Evolutionary conservation across 1,284 basidiomycete species (phyloP), one percentile per base, ranked within the genome.

Genomic region (Anthracocystis walkeri): DNA sequence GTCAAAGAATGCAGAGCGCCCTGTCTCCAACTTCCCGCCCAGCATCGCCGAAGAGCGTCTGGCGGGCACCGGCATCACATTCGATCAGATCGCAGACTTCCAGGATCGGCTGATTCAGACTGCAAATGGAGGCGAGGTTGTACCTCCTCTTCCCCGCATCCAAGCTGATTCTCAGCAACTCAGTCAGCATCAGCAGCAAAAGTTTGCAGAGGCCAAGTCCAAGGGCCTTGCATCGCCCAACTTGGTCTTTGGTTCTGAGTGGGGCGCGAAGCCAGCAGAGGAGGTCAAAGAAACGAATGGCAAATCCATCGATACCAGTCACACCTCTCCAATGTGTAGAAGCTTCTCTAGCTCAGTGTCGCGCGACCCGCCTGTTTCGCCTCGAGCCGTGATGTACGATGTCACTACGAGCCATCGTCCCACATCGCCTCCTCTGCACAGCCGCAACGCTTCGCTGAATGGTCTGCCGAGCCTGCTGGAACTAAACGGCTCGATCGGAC

Each of bases 391-490:
- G 38, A 77, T 78, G 79, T 82, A 82, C 66, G 81, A 82, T 40
- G 81, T 82, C 31, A 82, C 81, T 11, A 70, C 73, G 12, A 79
- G 77, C 35, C 81, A 82, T 48, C 71, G 81, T 10, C 81, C 81
- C 18, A 81, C 75, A 1, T 82, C 81, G 12, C 79, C 79, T 4
- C 67, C 79, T 7, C 55, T 77, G 20, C 66, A 74, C 40, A 64
- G 66, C 12, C 64, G 65, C 29, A 71, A 63, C 20, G 62, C 62
- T 6, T 70, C 75, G 29, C 51, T 70, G 21, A 77, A 42, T 33
- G 72, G 65, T 16, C 61, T 82, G 31, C 81, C 81, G 1, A 75
- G 68, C 40, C 60, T 82, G 25, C 57, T 69, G n/a, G 79, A 82
- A 50, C 57, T 77, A 7, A 70, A 65, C 25, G 55, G 60, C 14